Base-by-base conservation (phyloP, 2,329 filamentous ascomycete species). In the Whalleya microplaca region DNA sequence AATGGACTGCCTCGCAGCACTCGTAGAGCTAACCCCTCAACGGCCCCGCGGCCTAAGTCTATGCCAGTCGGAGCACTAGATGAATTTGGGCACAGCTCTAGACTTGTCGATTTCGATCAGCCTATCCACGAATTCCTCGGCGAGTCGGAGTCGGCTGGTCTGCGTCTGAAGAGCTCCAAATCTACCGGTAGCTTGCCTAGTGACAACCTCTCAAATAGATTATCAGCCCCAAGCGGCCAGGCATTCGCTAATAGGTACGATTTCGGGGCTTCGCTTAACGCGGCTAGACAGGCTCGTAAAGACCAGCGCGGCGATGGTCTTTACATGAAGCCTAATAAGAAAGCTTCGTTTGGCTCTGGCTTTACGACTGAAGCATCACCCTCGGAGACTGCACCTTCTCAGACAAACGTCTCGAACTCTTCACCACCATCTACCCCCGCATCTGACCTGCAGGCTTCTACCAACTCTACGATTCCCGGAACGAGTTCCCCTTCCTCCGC, bases 231-330 rank as follows among this genome's bases (percentile, higher is more conserved):
- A 1, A 86, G 83, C 62, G 85, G 86, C 21, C 87, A 90, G 66
- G 90, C 88, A 18, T 97, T 98, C 72, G 90, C 92, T 45, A 93
- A 93, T 73, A 89, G 95, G 51, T 99, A 99, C 72, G 94, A 98
- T 76, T 98, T 99, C 73, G 88, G 90, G 59, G 91, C 91, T n/a
- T 98, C 95, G 0, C 82, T 98, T 27, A 88, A 84, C 51, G 92
- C 92, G 49, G 92, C 92, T 12, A 89, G 94, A 71, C 86, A 88
- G 68, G 87, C 85, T 23, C 87, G 89, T 45, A 90, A 91, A 69
- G 86, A 85, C 72, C 75, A 77, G 73, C 62, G 63, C 8, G 56
- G 64, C 45, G 82, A 87, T 69, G 78, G 81, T 51, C 71, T 88
- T 32, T 79, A 84, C 64, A 83, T 83, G 81, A 84, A 83, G 73